Conservation (phyloP, 139 green algal species). For the Penium margaritaceum region DNA sequence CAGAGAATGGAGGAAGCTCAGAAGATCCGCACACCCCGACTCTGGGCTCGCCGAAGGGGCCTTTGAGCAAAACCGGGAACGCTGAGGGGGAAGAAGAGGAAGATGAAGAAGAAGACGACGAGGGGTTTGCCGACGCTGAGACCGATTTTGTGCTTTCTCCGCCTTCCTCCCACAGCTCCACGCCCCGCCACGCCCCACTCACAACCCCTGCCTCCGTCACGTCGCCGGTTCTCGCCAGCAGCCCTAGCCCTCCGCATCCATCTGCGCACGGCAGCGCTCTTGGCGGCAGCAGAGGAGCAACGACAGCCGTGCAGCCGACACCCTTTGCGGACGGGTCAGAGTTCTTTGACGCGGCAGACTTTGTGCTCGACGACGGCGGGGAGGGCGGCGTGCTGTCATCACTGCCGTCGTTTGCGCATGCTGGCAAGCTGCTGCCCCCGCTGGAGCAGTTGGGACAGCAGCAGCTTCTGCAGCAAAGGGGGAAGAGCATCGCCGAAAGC, state of each 20-base stretch:
- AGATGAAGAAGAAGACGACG: slow-evolving; percentile 34
- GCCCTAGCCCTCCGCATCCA: neutral
- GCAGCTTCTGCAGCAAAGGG: neutral
- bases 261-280: too few species aligned
- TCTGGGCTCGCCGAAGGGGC: too few species aligned
- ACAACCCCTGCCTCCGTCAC: too few species aligned
- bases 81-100: neutral
- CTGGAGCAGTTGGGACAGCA: neutral
- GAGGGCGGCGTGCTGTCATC: neutral
- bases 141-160: slow-evolving; percentile 27
- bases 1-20: too few species aligned
- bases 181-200: neutral
- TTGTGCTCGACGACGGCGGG: slow-evolving; percentile 13
- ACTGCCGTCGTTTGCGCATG: slow-evolving; percentile 3
- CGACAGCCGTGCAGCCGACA: neutral
- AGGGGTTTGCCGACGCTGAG: slow-evolving; percentile 53
- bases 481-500: neutral
- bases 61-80: neutral
- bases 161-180: slow-evolving; percentile 3
- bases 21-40: too few species aligned
- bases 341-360: slow-evolving; percentile 18
- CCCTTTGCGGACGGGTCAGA: neutral
- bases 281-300: too few species aligned
- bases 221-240: too few species aligned
- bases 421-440: neutral